These are phyloP conservation scores for Eucalyptus pumila DNA, from an alignment of 345 rosid species.

Conservation along the genomic window DNA sequence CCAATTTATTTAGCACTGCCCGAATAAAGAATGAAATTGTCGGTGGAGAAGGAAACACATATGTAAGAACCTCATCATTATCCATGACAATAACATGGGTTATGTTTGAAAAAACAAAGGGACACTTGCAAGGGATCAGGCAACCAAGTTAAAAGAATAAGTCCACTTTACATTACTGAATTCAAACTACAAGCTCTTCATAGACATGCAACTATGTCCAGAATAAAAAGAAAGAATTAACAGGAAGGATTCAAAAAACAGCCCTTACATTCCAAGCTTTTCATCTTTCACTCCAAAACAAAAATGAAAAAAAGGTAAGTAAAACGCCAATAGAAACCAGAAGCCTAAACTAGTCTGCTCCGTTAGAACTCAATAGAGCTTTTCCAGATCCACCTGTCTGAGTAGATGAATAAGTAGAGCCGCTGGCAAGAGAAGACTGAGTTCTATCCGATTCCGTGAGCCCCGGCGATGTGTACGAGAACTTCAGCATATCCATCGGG, in stretches of 20 bases:
- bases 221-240: neutral
- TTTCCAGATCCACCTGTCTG: neutral
- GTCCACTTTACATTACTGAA: neutral
- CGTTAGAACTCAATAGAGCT: neutral
- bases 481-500: neutral
- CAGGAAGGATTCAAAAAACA: neutral
- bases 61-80: neutral
- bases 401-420: constrained; percentile 2
- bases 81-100: neutral
- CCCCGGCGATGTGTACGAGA: constrained; percentile 6
- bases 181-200: neutral
- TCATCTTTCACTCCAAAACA: neutral
- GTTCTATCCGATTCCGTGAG: neutral
- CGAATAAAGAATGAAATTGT: neutral
- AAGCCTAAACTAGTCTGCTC: neutral
- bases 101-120: neutral
- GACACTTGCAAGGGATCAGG: neutral
- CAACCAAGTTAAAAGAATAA: neutral
- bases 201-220: neutral
- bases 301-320: neutral
- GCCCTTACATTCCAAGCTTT: neutral
- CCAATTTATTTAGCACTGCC: neutral
- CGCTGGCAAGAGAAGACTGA: constrained; percentile 1
- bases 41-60: neutral
- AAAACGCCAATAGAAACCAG: neutral